These are phyloP conservation scores for Wickerhamomyces rabaulensis DNA, from an alignment of 805 yeast genomes.

Conservation along the genomic window DNA sequence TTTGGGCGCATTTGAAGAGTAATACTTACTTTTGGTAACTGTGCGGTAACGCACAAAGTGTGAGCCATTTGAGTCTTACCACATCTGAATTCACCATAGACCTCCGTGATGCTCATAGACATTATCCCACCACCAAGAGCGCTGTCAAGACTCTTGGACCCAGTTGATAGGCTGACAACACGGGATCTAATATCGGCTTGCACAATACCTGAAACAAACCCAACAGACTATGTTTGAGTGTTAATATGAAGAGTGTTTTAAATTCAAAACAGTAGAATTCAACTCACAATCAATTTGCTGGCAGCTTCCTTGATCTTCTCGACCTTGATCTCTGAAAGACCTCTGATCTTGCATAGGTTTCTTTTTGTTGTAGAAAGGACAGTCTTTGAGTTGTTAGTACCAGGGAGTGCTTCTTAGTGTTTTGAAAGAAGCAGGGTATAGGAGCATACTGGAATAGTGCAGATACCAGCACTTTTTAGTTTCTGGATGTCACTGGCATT, in stretches of 20 bases:
- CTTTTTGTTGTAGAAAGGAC: slow-evolving; percentile 59
- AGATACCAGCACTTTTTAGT: slow-evolving; percentile 61
- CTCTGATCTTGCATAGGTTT: slow-evolving; percentile 59
- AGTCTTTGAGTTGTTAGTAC: slow-evolving; percentile 27
- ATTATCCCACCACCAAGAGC: slow-evolving; percentile 71
- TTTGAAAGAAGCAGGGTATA: slow-evolving; percentile 19
- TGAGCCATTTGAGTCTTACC: slow-evolving; percentile 83
- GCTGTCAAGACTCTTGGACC: slow-evolving; percentile 63
- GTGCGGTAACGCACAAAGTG: slow-evolving; percentile 72
- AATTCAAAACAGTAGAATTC: not conserved
- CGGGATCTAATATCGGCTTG: slow-evolving; percentile 61
- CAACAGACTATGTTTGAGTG: slow-evolving; percentile 37
- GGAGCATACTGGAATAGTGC: slow-evolving; percentile 54
- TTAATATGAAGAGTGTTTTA: not conserved
- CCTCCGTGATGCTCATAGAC: slow-evolving; percentile 75
- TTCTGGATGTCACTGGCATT: slow-evolving; percentile 68
- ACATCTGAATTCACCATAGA: slow-evolving; percentile 75
- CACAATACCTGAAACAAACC: slow-evolving; percentile 69
- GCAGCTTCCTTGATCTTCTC: slow-evolving; percentile 75
- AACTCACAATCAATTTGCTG: slow-evolving; percentile 42
- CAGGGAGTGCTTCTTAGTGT: not conserved
- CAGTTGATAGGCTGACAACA: slow-evolving; percentile 64
- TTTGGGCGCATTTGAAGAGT: not conserved
- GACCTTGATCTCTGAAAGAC: slow-evolving; percentile 71
- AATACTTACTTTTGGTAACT: slow-evolving; percentile 46